phyloP scores from a whole-genome alignment of 148 eudicot genomes.

The Euryodendron excelsum region DNA sequence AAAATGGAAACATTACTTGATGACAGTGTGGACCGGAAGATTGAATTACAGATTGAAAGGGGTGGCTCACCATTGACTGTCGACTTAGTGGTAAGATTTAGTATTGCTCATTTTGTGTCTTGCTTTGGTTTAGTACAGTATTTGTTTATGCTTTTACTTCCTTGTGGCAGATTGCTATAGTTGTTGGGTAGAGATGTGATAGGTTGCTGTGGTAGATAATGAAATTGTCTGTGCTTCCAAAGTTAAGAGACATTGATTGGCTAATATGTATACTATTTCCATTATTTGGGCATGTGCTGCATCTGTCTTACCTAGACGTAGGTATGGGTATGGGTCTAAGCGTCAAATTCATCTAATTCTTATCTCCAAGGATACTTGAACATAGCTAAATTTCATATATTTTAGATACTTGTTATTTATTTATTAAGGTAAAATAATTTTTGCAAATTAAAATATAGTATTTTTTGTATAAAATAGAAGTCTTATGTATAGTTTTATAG shows the following conservation, averaged over 20 bases:
- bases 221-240: neutral
- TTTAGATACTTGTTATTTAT: too few species aligned
- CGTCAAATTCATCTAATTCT: too few species aligned
- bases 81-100: slow-evolving; percentile 53
- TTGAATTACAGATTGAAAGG: slow-evolving; percentile 87
- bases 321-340: too few species aligned
- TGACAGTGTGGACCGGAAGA: slow-evolving; percentile 65
- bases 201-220: neutral
- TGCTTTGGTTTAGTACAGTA: neutral
- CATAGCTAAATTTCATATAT: too few species aligned
- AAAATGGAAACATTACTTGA: slow-evolving; percentile 84
- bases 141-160: neutral
- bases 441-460: too few species aligned
- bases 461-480: too few species aligned
- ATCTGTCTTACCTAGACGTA: too few species aligned
- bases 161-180: neutral
- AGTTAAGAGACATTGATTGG: neutral
- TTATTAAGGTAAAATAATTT: too few species aligned
- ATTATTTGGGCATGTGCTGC: neutral
- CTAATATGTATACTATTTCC: neutral
- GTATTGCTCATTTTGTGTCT: neutral
- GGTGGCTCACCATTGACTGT: slow-evolving; percentile 80
- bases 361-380: too few species aligned
- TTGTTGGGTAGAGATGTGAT: neutral
- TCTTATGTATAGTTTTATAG: too few species aligned